phyloP scores from a whole-genome alignment of 441 rosid species.

The Theobroma grandiflorum region DNA sequence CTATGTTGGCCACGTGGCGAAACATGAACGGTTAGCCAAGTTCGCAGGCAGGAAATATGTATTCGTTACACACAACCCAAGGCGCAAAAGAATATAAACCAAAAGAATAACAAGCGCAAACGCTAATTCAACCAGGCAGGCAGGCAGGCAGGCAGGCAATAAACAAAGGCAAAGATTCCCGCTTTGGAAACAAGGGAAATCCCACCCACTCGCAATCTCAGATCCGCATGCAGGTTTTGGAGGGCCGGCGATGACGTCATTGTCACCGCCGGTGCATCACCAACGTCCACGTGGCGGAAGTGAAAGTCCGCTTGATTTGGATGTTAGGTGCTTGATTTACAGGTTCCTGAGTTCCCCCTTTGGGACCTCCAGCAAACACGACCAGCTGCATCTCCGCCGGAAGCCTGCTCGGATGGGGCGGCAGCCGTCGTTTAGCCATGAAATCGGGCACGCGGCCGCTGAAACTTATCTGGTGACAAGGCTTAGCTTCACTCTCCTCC shows the following conservation, averaged over 20 bases:
- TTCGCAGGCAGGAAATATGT: not conserved
- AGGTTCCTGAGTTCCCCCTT: slow-evolving; percentile 6
- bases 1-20: not conserved
- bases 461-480: slow-evolving; percentile 86
- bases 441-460: slow-evolving; percentile 85
- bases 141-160: too few species aligned
- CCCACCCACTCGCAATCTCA: not conserved
- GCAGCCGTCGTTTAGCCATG: slow-evolving; percentile 66
- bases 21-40: not conserved
- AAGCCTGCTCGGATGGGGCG: slow-evolving; percentile 41
- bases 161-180: not conserved
- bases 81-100: not conserved
- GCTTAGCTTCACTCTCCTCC: slow-evolving; percentile 75
- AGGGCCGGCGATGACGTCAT: slow-evolving; percentile 42
- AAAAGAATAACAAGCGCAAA: not conserved
- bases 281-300: slow-evolving; percentile 23
- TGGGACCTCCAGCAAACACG: slow-evolving; percentile 30
- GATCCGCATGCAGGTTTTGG: not conserved
- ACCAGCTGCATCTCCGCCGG: slow-evolving; percentile 58
- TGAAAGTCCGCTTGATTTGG: slow-evolving; percentile 22
- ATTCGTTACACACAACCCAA: not conserved
- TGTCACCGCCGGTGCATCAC: slow-evolving; percentile 37
- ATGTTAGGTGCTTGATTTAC: slow-evolving; percentile 24
- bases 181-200: not conserved
- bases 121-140: not conserved